Conservation (phyloP, 768 basidiomycete genomes). For the Multifurca ochricompacta region DNA sequence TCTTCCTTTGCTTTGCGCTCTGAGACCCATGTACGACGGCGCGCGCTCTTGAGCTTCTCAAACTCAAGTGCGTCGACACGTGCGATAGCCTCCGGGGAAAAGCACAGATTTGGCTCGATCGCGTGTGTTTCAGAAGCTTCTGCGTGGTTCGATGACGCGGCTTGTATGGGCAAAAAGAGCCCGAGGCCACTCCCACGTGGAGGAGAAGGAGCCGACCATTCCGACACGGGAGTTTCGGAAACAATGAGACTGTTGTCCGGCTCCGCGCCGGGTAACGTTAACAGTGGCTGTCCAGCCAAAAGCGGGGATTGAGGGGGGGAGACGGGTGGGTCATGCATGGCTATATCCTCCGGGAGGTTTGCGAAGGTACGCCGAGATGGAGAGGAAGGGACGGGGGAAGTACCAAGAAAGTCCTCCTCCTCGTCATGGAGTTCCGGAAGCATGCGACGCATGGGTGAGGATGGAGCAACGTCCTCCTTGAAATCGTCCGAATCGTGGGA, state of each 20-base stretch:
- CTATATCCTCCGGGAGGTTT: slow-evolving; percentile 16
- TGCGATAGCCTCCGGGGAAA: slow-evolving; percentile 3
- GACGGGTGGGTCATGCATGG: background rate
- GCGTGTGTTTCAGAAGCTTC: slow-evolving; percentile 7
- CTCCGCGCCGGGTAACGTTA: slow-evolving; percentile 38
- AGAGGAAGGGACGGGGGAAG: slow-evolving; percentile 3
- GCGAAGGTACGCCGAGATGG: slow-evolving; percentile 17
- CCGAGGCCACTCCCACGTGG: slow-evolving; percentile 15
- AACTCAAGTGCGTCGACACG: slow-evolving; percentile 15
- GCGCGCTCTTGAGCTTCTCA: slow-evolving; percentile 15
- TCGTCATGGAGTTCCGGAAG: background rate
- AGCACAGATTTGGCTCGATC: slow-evolving; percentile 18
- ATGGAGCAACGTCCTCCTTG: background rate
- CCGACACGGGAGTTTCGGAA: slow-evolving; percentile 9
- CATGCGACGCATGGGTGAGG: background rate
- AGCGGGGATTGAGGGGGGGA: slow-evolving; percentile 4
- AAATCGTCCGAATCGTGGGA: background rate
- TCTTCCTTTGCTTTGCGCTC: slow-evolving; percentile 21
- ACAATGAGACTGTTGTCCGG: slow-evolving; percentile 30
- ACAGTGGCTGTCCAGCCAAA: slow-evolving; percentile 19
- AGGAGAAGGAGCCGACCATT: slow-evolving; percentile 10
- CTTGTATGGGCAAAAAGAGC: slow-evolving; percentile 18
- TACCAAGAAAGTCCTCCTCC: background rate
- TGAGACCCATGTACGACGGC: slow-evolving; percentile 15
- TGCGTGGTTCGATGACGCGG: slow-evolving; percentile 15